Conservation (phyloP, 2,329 filamentous ascomycete species). For the Sclerotinia sclerotiorum region DNA sequence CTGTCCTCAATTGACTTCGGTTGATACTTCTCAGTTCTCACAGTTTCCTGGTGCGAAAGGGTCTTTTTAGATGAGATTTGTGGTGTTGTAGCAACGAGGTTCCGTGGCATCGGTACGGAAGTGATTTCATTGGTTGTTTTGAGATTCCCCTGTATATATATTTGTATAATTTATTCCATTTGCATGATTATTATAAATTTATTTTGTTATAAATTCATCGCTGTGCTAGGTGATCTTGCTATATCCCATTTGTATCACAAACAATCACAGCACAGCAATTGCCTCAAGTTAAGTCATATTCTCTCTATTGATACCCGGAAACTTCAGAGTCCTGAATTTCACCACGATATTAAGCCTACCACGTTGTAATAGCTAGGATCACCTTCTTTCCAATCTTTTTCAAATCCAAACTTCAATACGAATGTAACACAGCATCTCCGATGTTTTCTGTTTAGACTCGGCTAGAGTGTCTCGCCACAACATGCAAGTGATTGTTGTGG, state of each 20-base stretch:
- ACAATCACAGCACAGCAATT: no score
- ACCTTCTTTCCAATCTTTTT: no score
- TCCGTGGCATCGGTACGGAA: not conserved
- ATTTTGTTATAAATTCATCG: no score
- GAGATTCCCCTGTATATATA: not conserved
- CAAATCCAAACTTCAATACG: not conserved
- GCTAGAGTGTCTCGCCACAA: not conserved
- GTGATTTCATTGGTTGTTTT: not conserved
- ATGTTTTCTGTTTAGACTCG: not conserved
- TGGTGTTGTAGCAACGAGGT: not conserved
- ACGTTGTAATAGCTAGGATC: not conserved
- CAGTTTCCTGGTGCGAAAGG: conserved; percentile 23
- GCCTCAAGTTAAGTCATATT: not conserved
- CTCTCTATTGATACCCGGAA: not conserved
- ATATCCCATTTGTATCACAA: no score
- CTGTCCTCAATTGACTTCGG: conserved; percentile 21
- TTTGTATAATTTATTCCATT: not conserved
- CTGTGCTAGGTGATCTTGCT: no score
- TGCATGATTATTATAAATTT: no score
- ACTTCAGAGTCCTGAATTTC: not conserved
- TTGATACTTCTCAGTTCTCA: conserved; percentile 22
- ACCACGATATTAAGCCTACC: not conserved
- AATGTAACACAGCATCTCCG: not conserved
- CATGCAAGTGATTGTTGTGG: not conserved
- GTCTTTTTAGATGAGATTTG: conserved; percentile 4